These are phyloP conservation scores for Mytilinidion resinicola DNA, from an alignment of 495 filamentous ascomycete genomes.

Conservation along the genomic window DNA sequence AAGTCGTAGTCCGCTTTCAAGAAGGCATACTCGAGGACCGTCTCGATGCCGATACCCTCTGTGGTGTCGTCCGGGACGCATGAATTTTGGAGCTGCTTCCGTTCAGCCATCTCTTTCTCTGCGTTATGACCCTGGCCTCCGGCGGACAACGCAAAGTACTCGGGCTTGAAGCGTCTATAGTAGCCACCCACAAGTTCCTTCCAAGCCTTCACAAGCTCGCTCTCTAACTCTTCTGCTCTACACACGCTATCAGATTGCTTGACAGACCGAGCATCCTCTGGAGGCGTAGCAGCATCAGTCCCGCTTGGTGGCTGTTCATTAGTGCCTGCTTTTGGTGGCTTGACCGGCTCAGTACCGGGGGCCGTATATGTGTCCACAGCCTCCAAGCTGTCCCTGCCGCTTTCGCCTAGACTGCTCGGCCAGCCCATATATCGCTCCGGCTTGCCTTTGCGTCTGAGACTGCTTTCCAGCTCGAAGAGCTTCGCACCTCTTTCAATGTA, in stretches of 20 bases:
- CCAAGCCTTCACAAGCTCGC: constrained; percentile 67
- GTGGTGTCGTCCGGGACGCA: constrained; percentile 21
- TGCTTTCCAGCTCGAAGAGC: constrained; percentile 68
- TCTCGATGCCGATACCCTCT: constrained; percentile 45
- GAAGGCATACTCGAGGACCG: constrained; percentile 82
- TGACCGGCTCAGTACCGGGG: constrained; percentile 31
- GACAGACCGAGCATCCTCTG: constrained; percentile 13
- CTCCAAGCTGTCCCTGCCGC: constrained; percentile 33
- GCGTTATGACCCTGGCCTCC: constrained; percentile 30
- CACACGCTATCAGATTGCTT: constrained; percentile 34
- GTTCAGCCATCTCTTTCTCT: constrained; percentile 22
- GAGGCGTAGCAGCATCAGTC: constrained; percentile 28
- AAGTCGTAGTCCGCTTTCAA: constrained; percentile 90
- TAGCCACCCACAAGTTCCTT: constrained; percentile 84
- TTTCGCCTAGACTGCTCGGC: constrained; percentile 18
- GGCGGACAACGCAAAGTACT: constrained; percentile 46
- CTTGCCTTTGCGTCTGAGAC: constrained; percentile 43
- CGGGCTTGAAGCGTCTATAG: constrained; percentile 79
- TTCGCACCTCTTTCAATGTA: constrained; percentile 77
- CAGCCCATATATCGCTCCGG: constrained; percentile 10
- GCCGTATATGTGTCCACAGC: constrained; percentile 33
- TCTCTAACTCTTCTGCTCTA: constrained; percentile 56
- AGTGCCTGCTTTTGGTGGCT: constrained; percentile 26
- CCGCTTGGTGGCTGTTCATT: constrained; percentile 28
- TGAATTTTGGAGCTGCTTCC: constrained; percentile 23